Conservation (phyloP, 208 protist genomes). For the Angomonas desouzai region DNA sequence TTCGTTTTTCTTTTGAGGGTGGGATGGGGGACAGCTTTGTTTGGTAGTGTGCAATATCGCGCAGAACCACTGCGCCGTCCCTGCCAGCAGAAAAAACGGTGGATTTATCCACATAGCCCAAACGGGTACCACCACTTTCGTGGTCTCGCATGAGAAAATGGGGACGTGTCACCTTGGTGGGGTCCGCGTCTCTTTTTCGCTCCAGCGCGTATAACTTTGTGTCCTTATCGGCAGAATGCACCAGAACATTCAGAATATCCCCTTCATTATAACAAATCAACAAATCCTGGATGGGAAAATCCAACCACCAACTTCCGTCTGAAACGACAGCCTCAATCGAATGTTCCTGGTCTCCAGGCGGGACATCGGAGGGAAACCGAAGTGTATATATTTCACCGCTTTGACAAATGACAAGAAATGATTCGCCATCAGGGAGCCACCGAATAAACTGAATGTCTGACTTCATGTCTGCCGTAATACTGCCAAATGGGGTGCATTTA, state of each 20-base stretch:
- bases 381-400: slow-evolving; percentile 69
- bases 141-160: slow-evolving; percentile 75
- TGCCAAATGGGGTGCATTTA: slow-evolving; percentile 10
- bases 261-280: slow-evolving; percentile 38
- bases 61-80: slow-evolving; percentile 58
- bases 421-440: slow-evolving; percentile 26
- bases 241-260: slow-evolving; percentile 62
- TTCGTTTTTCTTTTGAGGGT: slow-evolving; percentile 77
- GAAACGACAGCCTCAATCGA: slow-evolving; percentile 28
- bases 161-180: slow-evolving; percentile 44
- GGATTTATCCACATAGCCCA: slow-evolving; percentile 31
- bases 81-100: slow-evolving; percentile 54
- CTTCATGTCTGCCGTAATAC: slow-evolving; percentile 19
- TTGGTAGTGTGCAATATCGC: slow-evolving; percentile 68
- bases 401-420: slow-evolving; percentile 41
- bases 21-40: slow-evolving; percentile 51
- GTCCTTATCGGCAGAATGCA: slow-evolving; percentile 77
- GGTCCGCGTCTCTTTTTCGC: slow-evolving; percentile 47
- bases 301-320: slow-evolving; percentile 63
- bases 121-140: slow-evolving; percentile 49
- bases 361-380: slow-evolving; percentile 19
- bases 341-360: slow-evolving; percentile 19
- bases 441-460: slow-evolving; percentile 25
- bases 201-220: slow-evolving; percentile 82
- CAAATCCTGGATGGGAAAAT: slow-evolving; percentile 66